phyloP scores from a whole-genome alignment of 306 rosid genomes.

The Lablab purpureus region DNA sequence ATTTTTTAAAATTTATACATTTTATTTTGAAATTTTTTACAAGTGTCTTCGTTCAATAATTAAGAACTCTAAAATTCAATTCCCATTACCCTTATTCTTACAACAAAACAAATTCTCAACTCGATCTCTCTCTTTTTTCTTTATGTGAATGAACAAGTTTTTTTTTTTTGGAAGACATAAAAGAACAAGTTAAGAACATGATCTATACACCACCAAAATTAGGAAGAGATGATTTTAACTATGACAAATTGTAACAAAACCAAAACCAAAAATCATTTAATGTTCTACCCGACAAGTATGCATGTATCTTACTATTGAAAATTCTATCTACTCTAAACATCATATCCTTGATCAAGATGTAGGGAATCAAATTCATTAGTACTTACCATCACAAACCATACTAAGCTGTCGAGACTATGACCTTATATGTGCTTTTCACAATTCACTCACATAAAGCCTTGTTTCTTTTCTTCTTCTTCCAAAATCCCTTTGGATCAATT shows the following conservation, averaged over 20 bases:
- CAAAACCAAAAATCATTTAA: neutral
- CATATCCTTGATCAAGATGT: slow-evolving; percentile 26
- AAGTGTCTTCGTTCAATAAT: too few relatives aligned
- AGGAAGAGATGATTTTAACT: neutral
- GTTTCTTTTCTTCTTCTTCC: neutral
- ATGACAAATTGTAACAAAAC: neutral
- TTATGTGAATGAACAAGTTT: too few relatives aligned
- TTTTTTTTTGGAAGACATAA: neutral
- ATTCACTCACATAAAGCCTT: neutral
- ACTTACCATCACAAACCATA: slow-evolving; percentile 40
- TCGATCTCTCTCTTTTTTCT: neutral
- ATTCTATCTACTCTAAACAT: neutral
- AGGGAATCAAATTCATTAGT: neutral
- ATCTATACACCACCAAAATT: neutral
- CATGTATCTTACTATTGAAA: neutral
- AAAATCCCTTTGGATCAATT: slow-evolving; percentile 15
- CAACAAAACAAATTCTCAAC: neutral
- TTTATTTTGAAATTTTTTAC: too few relatives aligned
- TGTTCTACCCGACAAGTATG: slow-evolving; percentile 2
- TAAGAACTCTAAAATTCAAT: too few relatives aligned
- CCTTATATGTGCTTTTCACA: neutral
- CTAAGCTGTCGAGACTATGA: slow-evolving; percentile 45
- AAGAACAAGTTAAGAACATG: neutral
- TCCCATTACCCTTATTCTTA: neutral
- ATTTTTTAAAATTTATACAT: too few relatives aligned